phyloP scores from a whole-genome alignment of 805 yeast genomes.

The Blastobotrys muscicola region DNA sequence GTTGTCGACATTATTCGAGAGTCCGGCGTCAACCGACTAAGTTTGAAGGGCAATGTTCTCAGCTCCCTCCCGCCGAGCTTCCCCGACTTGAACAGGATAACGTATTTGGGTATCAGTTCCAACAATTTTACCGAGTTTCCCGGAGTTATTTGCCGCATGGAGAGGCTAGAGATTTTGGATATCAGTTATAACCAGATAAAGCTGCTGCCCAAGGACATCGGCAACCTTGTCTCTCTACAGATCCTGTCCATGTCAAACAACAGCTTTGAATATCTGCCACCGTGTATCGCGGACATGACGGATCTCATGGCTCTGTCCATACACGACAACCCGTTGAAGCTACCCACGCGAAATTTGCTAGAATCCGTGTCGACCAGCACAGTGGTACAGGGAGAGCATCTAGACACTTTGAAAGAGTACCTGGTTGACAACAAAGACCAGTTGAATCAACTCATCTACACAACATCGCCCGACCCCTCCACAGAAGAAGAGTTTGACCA shows the following conservation, averaged over 20 bases:
- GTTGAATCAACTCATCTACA: not conserved
- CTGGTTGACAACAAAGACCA: slow-evolving; percentile 29
- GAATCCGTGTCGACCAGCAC: slow-evolving; percentile 26
- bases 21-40: slow-evolving; percentile 27
- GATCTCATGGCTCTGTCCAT: slow-evolving; percentile 50
- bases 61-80: slow-evolving; percentile 40
- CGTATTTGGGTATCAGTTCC: slow-evolving; percentile 57
- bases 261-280: slow-evolving; percentile 44
- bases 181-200: slow-evolving; percentile 46
- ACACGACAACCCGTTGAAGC: slow-evolving; percentile 49
- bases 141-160: slow-evolving; percentile 25
- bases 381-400: slow-evolving; percentile 38
- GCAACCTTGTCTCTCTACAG: slow-evolving; percentile 33
- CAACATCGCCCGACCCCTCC: not conserved
- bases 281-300: slow-evolving; percentile 40
- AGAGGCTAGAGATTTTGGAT: slow-evolving; percentile 54
- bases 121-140: slow-evolving; percentile 52
- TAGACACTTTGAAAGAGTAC: slow-evolving; percentile 32
- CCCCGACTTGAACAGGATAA: slow-evolving; percentile 32
- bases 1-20: no score
- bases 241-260: slow-evolving; percentile 57
- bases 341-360: slow-evolving; percentile 38
- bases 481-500: no score
- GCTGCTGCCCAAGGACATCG: slow-evolving; percentile 39
- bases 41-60: slow-evolving; percentile 45